These are phyloP conservation scores for Capsella rubella DNA, from an alignment of 441 rosid species.

Conservation along the genomic window DNA sequence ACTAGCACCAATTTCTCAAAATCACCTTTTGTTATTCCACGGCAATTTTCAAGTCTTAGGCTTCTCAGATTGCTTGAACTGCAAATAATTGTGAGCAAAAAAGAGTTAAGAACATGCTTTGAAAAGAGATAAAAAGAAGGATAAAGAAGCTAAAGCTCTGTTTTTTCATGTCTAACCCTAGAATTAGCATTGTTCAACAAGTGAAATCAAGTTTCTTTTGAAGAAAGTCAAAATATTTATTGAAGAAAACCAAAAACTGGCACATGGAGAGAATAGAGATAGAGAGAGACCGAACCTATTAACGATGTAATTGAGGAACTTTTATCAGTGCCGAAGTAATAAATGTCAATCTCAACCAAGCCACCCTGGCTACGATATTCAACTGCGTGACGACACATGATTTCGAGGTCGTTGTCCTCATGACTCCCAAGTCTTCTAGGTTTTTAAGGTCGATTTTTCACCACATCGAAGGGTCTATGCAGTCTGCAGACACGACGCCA, in stretches of 20 bases:
- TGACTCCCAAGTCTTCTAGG: neutral
- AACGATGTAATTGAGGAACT: slow-evolving; percentile 52
- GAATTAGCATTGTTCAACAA: neutral
- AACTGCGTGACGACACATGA: slow-evolving; percentile 55
- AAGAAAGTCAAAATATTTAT: too few relatives aligned
- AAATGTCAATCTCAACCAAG: slow-evolving; percentile 47
- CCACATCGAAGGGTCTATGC: slow-evolving; percentile 68
- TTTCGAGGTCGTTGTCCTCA: slow-evolving; percentile 20
- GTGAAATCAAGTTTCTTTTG: neutral
- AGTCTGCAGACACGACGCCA: slow-evolving; percentile 46
- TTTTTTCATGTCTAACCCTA: neutral
- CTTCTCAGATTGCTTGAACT: slow-evolving; percentile 55
- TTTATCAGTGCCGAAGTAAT: slow-evolving; percentile 46
- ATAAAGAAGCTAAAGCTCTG: neutral
- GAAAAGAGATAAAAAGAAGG: neutral
- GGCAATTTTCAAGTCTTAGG: slow-evolving; percentile 50
- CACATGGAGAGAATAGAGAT: neutral
- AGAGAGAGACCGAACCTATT: slow-evolving; percentile 38
- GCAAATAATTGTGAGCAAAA: slow-evolving; percentile 21
- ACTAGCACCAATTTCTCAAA: too few relatives aligned
- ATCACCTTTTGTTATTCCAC: slow-evolving; percentile 36
- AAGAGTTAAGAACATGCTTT: neutral
- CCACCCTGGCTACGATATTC: slow-evolving; percentile 29
- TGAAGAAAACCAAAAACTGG: too few relatives aligned
- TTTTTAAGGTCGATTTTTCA: slow-evolving; percentile 52